phyloP scores from a whole-genome alignment of 306 rosid species.

The Glycine tomentella region DNA sequence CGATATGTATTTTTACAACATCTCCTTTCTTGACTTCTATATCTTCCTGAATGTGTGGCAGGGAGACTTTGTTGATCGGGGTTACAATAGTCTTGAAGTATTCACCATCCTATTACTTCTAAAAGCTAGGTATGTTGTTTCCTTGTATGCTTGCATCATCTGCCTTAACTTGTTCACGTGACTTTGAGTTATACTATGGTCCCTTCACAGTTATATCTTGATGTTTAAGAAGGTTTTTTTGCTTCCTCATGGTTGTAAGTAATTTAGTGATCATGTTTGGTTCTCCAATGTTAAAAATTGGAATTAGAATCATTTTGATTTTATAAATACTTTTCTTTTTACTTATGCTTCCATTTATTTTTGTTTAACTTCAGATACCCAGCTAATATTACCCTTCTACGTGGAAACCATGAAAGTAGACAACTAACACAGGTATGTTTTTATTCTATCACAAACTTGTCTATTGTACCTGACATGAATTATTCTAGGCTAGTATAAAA shows the following conservation, averaged over 20 bases:
- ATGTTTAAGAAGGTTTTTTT: background rate
- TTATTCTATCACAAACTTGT: conserved; percentile 18
- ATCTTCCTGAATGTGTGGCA: conserved; percentile 50
- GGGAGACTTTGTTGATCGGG: conserved; percentile 98
- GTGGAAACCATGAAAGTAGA: conserved; percentile 96
- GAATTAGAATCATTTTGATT: background rate
- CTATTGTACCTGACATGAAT: background rate
- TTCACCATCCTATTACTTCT: conserved; percentile 94
- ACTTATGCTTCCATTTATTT: conserved; percentile 6
- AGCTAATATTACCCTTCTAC: conserved; percentile 91
- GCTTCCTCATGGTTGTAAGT: background rate
- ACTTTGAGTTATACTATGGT: too few relatives aligned
- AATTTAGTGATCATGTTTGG: conserved; percentile 13
- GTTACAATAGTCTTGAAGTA: conserved; percentile 96
- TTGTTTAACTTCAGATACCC: conserved; percentile 67
- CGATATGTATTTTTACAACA: background rate
- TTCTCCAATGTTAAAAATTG: background rate
- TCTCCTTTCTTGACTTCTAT: conserved; percentile 31
- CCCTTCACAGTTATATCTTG: conserved; percentile 11
- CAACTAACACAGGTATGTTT: conserved; percentile 85
- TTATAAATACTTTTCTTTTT: background rate
- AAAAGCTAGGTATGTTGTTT: conserved; percentile 76
- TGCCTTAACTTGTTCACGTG: conserved; percentile 29
- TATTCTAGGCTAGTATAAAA: conserved; percentile 13
- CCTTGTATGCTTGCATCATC: conserved; percentile 26